Evolutionary conservation across 192 early-diverging fungal species (phyloP).

Genomic region (Coemansia sp.): DNA sequence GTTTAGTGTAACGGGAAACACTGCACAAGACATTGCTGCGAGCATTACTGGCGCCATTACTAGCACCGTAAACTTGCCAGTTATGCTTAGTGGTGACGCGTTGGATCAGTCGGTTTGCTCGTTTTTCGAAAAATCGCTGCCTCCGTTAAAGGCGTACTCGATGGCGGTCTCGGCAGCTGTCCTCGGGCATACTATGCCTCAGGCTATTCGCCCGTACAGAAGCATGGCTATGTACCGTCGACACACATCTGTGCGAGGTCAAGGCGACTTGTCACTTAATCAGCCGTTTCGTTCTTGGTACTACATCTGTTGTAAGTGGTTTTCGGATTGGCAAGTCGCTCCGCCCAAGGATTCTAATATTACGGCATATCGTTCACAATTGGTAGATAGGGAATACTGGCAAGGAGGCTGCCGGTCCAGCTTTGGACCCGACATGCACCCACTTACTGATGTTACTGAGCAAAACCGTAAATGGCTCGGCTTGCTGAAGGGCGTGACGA

Average conservation of each 20-base stretch:
- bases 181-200: slow-evolving; percentile 19
- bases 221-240: not conserved
- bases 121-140: slow-evolving; percentile 26
- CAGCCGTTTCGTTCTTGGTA: slow-evolving; percentile 47
- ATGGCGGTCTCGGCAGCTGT: slow-evolving; percentile 15
- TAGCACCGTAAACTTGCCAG: slow-evolving; percentile 8
- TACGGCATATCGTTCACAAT: slow-evolving; percentile 31
- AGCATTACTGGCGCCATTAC: slow-evolving; percentile 38
- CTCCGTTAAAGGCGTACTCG: slow-evolving; percentile 27
- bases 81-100: slow-evolving; percentile 19
- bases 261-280: not conserved
- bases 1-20: slow-evolving; percentile 11
- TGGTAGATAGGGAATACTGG: slow-evolving; percentile 36
- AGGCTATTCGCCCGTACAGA: slow-evolving; percentile 18
- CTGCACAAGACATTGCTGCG: slow-evolving; percentile 21
- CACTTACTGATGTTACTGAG: slow-evolving; percentile 20
- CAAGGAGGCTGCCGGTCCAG: slow-evolving; percentile 35
- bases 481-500: slow-evolving; percentile 20
- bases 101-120: slow-evolving; percentile 28
- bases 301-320: slow-evolving; percentile 67
- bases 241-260: not conserved
- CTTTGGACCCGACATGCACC: slow-evolving; percentile 33
- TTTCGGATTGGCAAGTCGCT: slow-evolving; percentile 62
- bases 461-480: slow-evolving; percentile 32
- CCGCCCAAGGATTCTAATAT: slow-evolving; percentile 26